A percentile compares a stretch with the other conserved stretches of the same genome.
phyloP scores from a whole-genome alignment of 2,329 filamentous ascomycete species.

The Aspergillus uvarum region DNA sequence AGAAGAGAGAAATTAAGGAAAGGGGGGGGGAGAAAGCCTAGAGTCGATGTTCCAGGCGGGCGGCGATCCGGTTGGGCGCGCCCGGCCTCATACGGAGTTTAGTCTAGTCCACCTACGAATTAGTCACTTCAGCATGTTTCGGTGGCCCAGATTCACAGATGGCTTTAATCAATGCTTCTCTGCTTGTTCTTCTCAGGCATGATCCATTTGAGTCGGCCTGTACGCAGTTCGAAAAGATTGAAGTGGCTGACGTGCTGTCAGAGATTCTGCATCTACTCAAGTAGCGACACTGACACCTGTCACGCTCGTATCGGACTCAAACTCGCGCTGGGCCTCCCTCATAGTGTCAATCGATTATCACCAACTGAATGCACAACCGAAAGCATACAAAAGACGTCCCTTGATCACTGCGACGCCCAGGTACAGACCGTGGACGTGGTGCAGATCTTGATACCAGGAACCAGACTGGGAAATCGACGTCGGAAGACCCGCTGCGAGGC shows the following conservation, averaged over 20 bases:
- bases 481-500: not conserved
- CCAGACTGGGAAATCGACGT: not conserved
- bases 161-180: not conserved
- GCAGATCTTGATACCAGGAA: not conserved
- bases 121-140: not conserved
- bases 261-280: not conserved
- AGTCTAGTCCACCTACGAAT: not conserved
- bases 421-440: not conserved
- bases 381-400: not conserved
- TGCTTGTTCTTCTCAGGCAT: not conserved
- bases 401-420: not conserved
- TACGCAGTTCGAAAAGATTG: too few relatives aligned
- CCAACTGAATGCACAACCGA: not conserved
- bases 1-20: not conserved
- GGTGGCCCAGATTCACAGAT: not conserved
- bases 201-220: not conserved
- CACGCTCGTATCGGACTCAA: not conserved
- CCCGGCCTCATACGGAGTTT: not conserved
- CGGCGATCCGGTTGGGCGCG: slow-evolving; percentile 12
- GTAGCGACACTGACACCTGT: not conserved
- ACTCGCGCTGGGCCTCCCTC: not conserved
- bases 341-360: not conserved
- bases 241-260: not conserved
- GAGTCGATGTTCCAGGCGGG: slow-evolving; percentile 8
- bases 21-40: not conserved